These are phyloP conservation scores for Cinchona pubescens DNA, from an alignment of 257 asterid genomes.

Conservation along the genomic window DNA sequence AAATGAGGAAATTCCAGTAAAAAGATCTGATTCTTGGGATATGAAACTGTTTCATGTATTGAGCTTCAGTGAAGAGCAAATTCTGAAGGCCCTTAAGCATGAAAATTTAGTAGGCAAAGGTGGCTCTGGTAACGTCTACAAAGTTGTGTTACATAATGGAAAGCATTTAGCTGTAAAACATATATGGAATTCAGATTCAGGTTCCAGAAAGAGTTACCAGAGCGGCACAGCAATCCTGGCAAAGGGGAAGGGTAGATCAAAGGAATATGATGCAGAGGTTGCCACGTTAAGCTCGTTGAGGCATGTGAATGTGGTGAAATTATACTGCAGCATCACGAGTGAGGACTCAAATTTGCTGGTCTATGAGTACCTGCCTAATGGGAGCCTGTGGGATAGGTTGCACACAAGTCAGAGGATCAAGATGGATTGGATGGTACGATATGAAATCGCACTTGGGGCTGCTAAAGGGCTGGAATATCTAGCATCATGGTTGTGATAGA, in stretches of 20 bases:
- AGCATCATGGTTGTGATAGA: constrained; percentile 44
- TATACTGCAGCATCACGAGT: constrained; percentile 42
- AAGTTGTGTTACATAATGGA: constrained; percentile 30
- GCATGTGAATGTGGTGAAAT: constrained; percentile 46
- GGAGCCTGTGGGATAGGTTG: constrained; percentile 44
- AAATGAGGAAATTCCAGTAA: constrained; percentile 17
- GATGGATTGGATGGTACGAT: constrained; percentile 44
- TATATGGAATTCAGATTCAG: constrained; percentile 30
- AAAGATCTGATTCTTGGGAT: constrained; percentile 36
- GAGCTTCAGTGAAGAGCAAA: constrained; percentile 42
- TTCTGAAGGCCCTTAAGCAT: constrained; percentile 33
- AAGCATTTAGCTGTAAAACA: constrained; percentile 44
- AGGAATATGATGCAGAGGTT: constrained; percentile 45
- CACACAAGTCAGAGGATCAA: constrained; percentile 24
- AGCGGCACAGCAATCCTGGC: constrained; percentile 31
- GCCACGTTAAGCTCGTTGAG: constrained; percentile 39
- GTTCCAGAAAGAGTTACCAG: constrained; percentile 15
- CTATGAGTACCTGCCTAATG: constrained; percentile 42
- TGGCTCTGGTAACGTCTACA: constrained; percentile 47
- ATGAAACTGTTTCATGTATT: constrained; percentile 34
- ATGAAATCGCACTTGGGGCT: constrained; percentile 41
- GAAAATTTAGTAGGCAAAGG: constrained; percentile 45
- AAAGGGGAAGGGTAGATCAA: constrained; percentile 20
- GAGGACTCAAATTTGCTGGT: constrained; percentile 48
- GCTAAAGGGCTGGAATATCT: constrained; percentile 48